These are phyloP conservation scores for Fusarium begoniae DNA, from an alignment of 2,329 filamentous ascomycete genomes.

Conservation along the genomic window DNA sequence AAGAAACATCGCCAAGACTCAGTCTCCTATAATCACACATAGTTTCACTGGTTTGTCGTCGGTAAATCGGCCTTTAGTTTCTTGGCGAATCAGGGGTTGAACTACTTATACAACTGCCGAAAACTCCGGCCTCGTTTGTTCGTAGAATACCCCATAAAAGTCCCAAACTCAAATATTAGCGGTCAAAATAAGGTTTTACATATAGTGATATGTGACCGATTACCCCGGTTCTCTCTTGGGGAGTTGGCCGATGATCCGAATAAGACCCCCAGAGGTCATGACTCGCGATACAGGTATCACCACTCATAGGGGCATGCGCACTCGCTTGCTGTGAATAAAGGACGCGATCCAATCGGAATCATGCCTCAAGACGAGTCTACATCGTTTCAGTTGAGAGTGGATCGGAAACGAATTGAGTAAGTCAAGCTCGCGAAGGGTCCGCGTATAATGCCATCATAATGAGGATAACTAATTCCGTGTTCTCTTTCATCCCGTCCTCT, in stretches of 20 bases:
- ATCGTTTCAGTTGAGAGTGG: neutral
- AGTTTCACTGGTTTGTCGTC: rapidly evolving
- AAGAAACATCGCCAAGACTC: neutral
- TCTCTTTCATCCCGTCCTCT: no score
- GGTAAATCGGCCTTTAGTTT: neutral
- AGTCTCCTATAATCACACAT: no score
- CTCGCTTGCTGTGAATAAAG: neutral
- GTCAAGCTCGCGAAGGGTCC: neutral
- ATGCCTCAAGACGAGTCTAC: no score
- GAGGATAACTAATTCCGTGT: neutral
- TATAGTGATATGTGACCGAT: neutral
- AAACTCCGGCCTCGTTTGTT: neutral
- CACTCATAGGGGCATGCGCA: neutral
- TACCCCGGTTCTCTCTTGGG: neutral
- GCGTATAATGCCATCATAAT: neutral
- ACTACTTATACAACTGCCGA: neutral
- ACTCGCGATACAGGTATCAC: neutral
- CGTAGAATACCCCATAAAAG: neutral
- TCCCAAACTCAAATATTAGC: neutral
- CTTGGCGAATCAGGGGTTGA: neutral
- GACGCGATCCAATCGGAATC: neutral
- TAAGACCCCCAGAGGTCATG: neutral
- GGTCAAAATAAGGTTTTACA: neutral
- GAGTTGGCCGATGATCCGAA: neutral
- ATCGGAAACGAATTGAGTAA: neutral